phyloP scores from a whole-genome alignment of 2,329 filamentous ascomycete species.

The Mycocentrospora acerina region DNA sequence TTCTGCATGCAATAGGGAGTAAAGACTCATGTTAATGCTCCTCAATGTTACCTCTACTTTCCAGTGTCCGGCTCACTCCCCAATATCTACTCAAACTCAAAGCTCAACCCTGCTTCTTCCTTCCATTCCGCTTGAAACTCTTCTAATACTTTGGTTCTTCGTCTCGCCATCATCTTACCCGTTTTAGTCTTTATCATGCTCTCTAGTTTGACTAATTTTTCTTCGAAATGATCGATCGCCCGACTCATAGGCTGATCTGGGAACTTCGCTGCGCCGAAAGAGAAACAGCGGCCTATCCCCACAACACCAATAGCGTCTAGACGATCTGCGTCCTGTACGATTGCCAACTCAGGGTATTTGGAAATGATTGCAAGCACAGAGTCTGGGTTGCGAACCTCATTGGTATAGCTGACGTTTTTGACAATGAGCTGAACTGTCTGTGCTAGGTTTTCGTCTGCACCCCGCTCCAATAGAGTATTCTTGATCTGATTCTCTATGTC shows the following conservation, averaged over 20 bases:
- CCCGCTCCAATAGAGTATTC: constrained; percentile 57
- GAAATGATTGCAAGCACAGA: constrained; percentile 63
- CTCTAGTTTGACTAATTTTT: constrained; percentile 36
- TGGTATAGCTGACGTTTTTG: constrained; percentile 74
- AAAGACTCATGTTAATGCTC: no score
- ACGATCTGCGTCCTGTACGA: constrained; percentile 90
- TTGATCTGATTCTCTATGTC: constrained; percentile 59
- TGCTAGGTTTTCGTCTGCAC: constrained; percentile 61
- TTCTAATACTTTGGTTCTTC: constrained; percentile 14
- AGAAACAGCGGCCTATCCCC: constrained; percentile 77
- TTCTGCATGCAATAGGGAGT: no score
- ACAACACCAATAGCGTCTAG: constrained; percentile 89
- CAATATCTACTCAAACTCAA: constrained; percentile 13
- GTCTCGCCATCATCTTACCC: constrained; percentile 22
- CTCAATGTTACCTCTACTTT: no score
- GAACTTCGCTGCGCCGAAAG: constrained; percentile 63
- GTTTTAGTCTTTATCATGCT: constrained; percentile 40
- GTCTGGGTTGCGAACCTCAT: constrained; percentile 67
- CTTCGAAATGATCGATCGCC: constrained; percentile 39
- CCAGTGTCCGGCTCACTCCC: no score
- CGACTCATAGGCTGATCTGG: constrained; percentile 25
- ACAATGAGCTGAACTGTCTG: constrained; percentile 70
- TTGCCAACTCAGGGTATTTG: constrained; percentile 70
- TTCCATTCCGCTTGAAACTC: constrained; percentile 19
- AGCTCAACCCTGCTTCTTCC: constrained; percentile 15